A percentile compares a stretch with the other conserved stretches of the same genome.
Evolutionary conservation across 2,329 filamentous ascomycete genomes (phyloP).

Genomic region (Neobulgaria alba): DNA sequence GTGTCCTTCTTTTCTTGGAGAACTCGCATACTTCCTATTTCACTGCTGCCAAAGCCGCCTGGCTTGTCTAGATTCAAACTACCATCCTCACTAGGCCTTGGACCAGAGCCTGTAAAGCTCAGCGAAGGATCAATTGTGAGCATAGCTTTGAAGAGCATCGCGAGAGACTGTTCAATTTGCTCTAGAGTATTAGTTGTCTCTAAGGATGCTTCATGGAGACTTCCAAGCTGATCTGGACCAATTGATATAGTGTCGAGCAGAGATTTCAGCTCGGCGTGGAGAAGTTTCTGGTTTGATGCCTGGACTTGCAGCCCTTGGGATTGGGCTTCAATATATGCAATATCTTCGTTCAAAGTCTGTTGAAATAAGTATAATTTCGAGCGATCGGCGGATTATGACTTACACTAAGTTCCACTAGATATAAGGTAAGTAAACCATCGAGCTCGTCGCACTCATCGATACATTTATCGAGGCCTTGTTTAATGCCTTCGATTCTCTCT

Average conservation of each 20-base stretch:
- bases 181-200: constrained; percentile 62
- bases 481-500: constrained; percentile 79
- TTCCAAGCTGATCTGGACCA: constrained; percentile 63
- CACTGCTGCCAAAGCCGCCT: constrained; percentile 39
- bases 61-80: constrained; percentile 28
- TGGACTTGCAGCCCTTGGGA: constrained; percentile 95
- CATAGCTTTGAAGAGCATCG: constrained; percentile 86
- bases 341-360: constrained; percentile 88
- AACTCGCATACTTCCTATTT: constrained; percentile 75
- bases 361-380: constrained; percentile 10
- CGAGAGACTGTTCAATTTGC: constrained; percentile 68
- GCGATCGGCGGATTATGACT: constrained; percentile 30
- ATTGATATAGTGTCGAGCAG: constrained; percentile 90
- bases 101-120: constrained; percentile 33
- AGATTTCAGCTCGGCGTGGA: constrained; percentile 77
- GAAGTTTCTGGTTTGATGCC: constrained; percentile 89
- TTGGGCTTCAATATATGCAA: constrained; percentile 94
- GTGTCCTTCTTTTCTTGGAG: constrained; percentile 90
- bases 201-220: constrained; percentile 64
- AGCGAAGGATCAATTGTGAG: constrained; percentile 83
- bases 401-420: constrained; percentile 88
- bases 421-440: constrained; percentile 86
- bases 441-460: constrained; percentile 94
- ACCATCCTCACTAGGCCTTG: constrained; percentile 33
- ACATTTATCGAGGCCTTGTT: constrained; percentile 77